Evolutionary conservation across 306 rosid genomes (phyloP), one percentile per base, ranked within the genome.

Genomic region (Gynostemma pentaphyllum): DNA sequence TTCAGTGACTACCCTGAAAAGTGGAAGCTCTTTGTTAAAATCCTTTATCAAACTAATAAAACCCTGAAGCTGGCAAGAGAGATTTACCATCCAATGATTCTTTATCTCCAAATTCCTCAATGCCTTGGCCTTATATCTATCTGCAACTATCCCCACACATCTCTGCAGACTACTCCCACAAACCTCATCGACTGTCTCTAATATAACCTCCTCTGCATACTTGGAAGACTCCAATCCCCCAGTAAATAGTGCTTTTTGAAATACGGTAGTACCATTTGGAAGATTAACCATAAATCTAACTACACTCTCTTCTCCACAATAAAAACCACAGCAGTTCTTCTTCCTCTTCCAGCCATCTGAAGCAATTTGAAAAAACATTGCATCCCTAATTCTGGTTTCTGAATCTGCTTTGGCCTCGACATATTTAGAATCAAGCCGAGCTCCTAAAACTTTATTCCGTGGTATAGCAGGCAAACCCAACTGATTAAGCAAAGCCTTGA

Each of bases 61-160:
- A 64, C 95, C 99, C 82, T 92, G 95, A 76, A 92, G 81, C 88
- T 86, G 96, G 81, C 99, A 92, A 56, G 80, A 84, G 70, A 91
- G 81, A 71, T 92, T 92, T 46, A 92, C 96, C 99, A 92, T 92
- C 99, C 99, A 88, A 53, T 84, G 99, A 76, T 86, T 81, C 83
- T 81, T 91, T 61, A 70, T 45, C 81, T 92, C 99, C 85, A 92
- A 81, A 73, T 82, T 88, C 87, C 78, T 86, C 80, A 92, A 79
- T 27, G 99, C 99, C 80, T 88, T 88, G 50, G 78, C 87, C 80
- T 92, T 92, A 72, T 81, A 92, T 80, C 80, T 92, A 48, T 92
- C 99, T 3, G 96, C 86, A 24, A 92, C 87, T 68, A 92, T 80
- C 52, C 99, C 99, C 9, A 84, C 99, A 44, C 99, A 92, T 53